Base-by-base conservation (phyloP, 257 asterid genomes). In the Primulina huaijiensis region DNA sequence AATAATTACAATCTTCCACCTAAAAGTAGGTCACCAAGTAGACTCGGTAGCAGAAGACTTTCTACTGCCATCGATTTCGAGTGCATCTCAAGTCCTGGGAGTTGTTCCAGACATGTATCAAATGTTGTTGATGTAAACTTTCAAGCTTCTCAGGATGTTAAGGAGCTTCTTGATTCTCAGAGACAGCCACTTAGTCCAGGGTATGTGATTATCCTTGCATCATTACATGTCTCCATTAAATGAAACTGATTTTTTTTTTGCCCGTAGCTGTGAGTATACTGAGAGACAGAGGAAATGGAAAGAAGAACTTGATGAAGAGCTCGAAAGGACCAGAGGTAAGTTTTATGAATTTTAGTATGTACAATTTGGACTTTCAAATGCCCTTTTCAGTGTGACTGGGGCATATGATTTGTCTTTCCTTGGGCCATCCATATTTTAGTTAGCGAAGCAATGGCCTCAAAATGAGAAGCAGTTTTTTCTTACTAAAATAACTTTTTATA, bases 271-370 rank as follows among this genome's bases (percentile, higher is more conserved):
- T 74, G 88, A 85, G 81, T 87, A 86, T 74, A 64, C 83, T 7
- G 97, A 89, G 85, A 89, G 84, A 81, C 91, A 91, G 67, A 84
- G 83, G 80, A 88, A 83, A 81, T 94, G 99, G 99, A 89, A 94
- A 81, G 97, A 88, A 85, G 99, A 94, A 83, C 99, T 94, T 72
- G 97, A 78, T 67, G 92, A 91, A 80, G 99, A 94, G 82, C 89
- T 94, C 21, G 92, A 88, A 71, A 84, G 93, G 75, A 85, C 83
- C 16, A 79, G 98, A 94, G 99, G 98, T 84, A 80, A 84, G 88
- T 82, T 72, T 40, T 64, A 31, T 65, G 8, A 72, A 19, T 34
- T 71, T 65, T 78, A 25, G 64, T 70, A 27, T 67, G 25, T 21
- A 55, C 69, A 38, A 21, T 37, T 38, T 62, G 61, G 65, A 73